These are phyloP conservation scores for Aspergillus uvarum DNA, from an alignment of 2,329 filamentous ascomycete genomes.

Conservation along the genomic window DNA sequence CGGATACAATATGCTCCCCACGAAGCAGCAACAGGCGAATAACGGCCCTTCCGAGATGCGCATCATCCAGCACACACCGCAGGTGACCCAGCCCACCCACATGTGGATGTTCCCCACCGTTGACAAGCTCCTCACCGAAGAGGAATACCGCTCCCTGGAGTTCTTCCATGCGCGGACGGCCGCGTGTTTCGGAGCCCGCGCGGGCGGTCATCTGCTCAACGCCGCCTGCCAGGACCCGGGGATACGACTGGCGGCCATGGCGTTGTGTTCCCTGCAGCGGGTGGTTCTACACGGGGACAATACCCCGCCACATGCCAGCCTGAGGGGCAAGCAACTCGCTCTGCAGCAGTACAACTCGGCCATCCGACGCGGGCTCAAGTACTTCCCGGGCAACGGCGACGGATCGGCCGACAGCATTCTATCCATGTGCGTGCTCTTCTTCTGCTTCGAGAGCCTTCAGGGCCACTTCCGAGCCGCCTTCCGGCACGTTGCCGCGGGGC, in stretches of 20 bases:
- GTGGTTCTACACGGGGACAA: slow-evolving; percentile 16
- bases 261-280: slow-evolving; percentile 51
- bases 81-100: slow-evolving; percentile 11
- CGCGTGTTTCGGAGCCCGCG: slow-evolving; percentile 44
- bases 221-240: slow-evolving; percentile 48
- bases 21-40: slow-evolving; percentile 19
- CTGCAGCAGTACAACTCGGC: slow-evolving; percentile 51
- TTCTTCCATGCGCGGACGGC: slow-evolving; percentile 46
- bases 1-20: slow-evolving; percentile 43
- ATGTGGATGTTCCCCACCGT: slow-evolving; percentile 17
- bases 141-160: slow-evolving; percentile 39
- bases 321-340: slow-evolving; percentile 34
- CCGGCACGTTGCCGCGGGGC: slow-evolving; percentile 34
- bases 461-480: slow-evolving; percentile 50
- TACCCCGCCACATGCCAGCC: neutral
- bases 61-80: slow-evolving; percentile 23
- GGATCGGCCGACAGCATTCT: slow-evolving; percentile 38
- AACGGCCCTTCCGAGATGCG: slow-evolving; percentile 12
- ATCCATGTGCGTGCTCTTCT: slow-evolving; percentile 53
- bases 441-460: slow-evolving; percentile 56
- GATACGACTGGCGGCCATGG: slow-evolving; percentile 50
- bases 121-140: slow-evolving; percentile 25
- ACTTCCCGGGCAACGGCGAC: slow-evolving; percentile 37
- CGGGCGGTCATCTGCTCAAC: slow-evolving; percentile 47
- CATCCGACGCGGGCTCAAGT: slow-evolving; percentile 40